Base-by-base conservation (phyloP, 2,329 filamentous ascomycete genomes). In the Basipetospora chlamydospora region DNA sequence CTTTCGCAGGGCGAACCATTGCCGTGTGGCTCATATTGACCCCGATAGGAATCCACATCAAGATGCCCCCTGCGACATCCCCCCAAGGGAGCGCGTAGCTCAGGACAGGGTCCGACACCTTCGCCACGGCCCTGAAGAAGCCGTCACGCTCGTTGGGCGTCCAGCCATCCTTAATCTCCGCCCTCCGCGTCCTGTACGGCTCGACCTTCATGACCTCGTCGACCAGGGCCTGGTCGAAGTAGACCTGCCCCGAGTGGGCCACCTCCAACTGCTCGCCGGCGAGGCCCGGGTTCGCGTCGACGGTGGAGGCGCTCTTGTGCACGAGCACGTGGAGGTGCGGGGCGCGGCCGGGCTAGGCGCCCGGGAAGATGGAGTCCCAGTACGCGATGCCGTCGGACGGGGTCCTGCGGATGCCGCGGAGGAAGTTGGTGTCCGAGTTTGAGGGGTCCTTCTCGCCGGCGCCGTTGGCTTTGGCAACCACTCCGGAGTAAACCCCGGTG, bases 171-270 rank as follows among this genome's bases (percentile, higher is more conserved):
- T 7, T 17, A 12, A 10, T 20, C 6, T 20, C 17, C 17, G 10
- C 11, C 6, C 13, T 20, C 17, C 6, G 8, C 5, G 3, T 12
- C n/a, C 28, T 17, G 28, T 16, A 29, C 28, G 28, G 10, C n/a
- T 29, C 28, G 6, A 6, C 11, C 11, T 29, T 11, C 28, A 29
- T 29, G 7, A 16, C 28, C n/a, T 55, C 44, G 11, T 48, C 41
- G 41, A 70, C 60, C 20, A 76, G 61, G 42, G 58, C 56, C 46
- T 73, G 64, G 47, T 73, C 67, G 46, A 73, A 68, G 57, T 70
- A 75, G 36, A 73, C 50, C 47, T 76, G 70, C 16, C 70, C 70
- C 22, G 73, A 60, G 49, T 75, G 68, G 2, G 65, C 25, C 11
- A 26, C 28, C 3, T 11, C n/a, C n/a, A n/a, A n/a, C n/a, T n/a